phyloP scores from a whole-genome alignment of 345 rosid species.

The Dipteronia sinensis region DNA sequence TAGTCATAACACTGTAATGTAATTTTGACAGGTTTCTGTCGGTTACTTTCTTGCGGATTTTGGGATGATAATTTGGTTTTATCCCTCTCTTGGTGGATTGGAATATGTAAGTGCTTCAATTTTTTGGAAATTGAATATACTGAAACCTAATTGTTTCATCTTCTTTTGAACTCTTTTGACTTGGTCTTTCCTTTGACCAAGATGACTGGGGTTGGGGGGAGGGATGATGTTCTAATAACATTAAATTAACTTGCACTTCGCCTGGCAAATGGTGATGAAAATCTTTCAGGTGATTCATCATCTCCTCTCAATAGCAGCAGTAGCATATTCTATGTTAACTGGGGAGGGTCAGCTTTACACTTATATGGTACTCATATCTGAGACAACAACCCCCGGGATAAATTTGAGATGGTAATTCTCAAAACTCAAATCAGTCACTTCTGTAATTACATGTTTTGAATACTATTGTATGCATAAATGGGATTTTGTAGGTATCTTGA shows the following conservation, averaged over 20 bases:
- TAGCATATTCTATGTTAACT: conserved; percentile 68
- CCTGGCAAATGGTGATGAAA: not conserved
- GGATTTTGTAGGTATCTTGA: conserved; percentile 70
- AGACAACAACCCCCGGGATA: conserved; percentile 82
- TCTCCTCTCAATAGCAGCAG: conserved; percentile 53
- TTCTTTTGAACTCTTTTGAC: conserved; percentile 2
- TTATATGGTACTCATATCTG: conserved; percentile 82
- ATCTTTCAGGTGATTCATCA: conserved; percentile 75
- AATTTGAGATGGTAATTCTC: conserved; percentile 81
- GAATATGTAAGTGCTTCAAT: conserved; percentile 66
- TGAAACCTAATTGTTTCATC: not conserved
- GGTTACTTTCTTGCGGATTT: conserved; percentile 86
- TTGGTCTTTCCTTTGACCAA: no score
- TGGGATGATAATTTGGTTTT: conserved; percentile 77
- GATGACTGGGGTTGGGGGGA: not conserved
- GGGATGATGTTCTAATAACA: not conserved
- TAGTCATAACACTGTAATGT: not conserved
- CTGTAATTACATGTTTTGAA: not conserved
- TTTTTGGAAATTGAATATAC: not conserved
- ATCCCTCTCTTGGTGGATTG: conserved; percentile 82
- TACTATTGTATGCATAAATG: not conserved
- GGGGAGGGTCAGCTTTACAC: conserved; percentile 80
- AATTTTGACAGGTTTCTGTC: conserved; percentile 68
- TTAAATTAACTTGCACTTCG: not conserved
- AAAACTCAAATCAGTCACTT: not conserved